A percentile compares a stretch with the other conserved stretches of the same genome.
These are phyloP conservation scores for Poteriospumella lacustris DNA, from an alignment of 108 stramenopile genomes.

Conservation along the genomic window DNA sequence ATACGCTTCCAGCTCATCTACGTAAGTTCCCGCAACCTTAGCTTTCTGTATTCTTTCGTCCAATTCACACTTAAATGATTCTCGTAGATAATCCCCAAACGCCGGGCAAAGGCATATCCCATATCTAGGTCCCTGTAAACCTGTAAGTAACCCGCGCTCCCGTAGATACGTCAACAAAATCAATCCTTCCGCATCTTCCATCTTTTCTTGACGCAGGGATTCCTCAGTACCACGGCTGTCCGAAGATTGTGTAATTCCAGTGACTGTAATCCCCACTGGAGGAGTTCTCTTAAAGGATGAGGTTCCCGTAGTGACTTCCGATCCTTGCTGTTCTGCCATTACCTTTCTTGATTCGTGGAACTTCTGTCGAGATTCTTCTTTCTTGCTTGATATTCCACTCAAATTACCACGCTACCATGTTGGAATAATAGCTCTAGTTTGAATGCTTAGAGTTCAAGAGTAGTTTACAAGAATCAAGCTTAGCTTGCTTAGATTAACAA, in stretches of 20 bases:
- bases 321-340: slow-evolving; percentile 7
- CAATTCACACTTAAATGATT: slow-evolving; percentile 9
- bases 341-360: slow-evolving; percentile 3
- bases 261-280: slow-evolving; percentile 6
- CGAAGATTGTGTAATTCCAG: slow-evolving; percentile 7
- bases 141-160: background rate
- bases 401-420: slow-evolving; percentile 2
- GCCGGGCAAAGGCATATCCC: slow-evolving; percentile 5
- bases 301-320: slow-evolving; percentile 6
- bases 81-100: slow-evolving; percentile 7
- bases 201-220: slow-evolving; percentile 7
- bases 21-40: slow-evolving; percentile 6
- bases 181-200: slow-evolving; percentile 2
- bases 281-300: slow-evolving; percentile 7
- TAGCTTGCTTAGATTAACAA: slow-evolving; percentile 8
- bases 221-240: slow-evolving; percentile 6
- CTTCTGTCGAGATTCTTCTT: slow-evolving; percentile 7
- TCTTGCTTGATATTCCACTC: slow-evolving; percentile 7
- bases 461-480: slow-evolving; percentile 8
- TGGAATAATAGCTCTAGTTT: slow-evolving; percentile 3
- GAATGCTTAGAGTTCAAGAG: slow-evolving; percentile 7
- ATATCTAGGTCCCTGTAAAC: slow-evolving; percentile 7
- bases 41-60: slow-evolving; percentile 7
- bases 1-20: slow-evolving; percentile 7
- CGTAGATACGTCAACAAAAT: slow-evolving; percentile 8